Percentiles rank a stretch among this genome's conserved stretches.
Conservation (phyloP, 257 asterid genomes). For the Thymus mandschuricus region DNA sequence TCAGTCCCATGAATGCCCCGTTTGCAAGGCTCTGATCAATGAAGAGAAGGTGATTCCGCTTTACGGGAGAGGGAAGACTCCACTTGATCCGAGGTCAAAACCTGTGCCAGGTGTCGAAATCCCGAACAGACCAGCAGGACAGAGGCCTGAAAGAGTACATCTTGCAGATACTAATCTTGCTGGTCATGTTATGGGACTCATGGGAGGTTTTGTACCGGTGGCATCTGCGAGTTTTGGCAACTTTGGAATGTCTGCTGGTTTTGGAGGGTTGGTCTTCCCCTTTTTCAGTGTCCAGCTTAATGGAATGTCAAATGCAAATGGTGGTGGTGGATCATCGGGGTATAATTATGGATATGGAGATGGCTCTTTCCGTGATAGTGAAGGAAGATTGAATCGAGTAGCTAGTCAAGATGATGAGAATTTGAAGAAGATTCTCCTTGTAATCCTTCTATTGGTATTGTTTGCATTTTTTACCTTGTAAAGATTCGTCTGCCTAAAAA, state of each 20-base stretch:
- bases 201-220: constrained; percentile 68
- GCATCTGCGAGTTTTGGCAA: constrained; percentile 55
- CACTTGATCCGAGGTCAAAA: constrained; percentile 66
- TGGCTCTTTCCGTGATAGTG: constrained; percentile 33
- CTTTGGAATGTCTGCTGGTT: constrained; percentile 61
- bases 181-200: constrained; percentile 43
- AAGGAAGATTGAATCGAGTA: constrained; percentile 27
- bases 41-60: constrained; percentile 72
- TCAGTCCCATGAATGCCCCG: constrained; percentile 54
- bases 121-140: constrained; percentile 72
- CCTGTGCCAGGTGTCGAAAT: constrained; percentile 71
- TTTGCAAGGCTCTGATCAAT: constrained; percentile 61
- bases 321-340: constrained; percentile 39
- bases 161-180: constrained; percentile 40
- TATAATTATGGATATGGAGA: constrained; percentile 39
- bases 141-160: constrained; percentile 55
- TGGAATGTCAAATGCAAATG: constrained; percentile 37
- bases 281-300: constrained; percentile 53
- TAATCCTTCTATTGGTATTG: constrained; percentile 45
- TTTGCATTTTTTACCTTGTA: constrained; percentile 44
- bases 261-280: constrained; percentile 60
- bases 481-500: not conserved
- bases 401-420: constrained; percentile 53
- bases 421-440: constrained; percentile 47
- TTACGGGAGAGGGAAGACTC: constrained; percentile 67